phyloP scores from a whole-genome alignment of 768 basidiomycete genomes.

The Rhodotorula babjevae region DNA sequence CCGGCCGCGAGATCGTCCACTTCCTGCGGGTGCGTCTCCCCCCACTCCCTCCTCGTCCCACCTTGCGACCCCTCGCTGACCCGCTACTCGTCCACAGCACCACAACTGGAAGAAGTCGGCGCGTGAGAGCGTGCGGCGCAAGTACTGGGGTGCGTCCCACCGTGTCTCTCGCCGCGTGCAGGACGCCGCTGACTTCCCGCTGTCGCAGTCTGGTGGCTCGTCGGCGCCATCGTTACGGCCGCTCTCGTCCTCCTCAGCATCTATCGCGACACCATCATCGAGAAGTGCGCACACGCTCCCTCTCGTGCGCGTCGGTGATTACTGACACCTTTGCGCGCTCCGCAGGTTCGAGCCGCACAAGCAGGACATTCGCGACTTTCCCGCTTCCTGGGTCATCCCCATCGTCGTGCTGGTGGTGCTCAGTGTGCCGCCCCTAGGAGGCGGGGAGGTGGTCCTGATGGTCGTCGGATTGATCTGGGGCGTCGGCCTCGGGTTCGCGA shows the following conservation, averaged over 20 bases:
- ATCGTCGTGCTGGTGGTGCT: constrained; percentile 30
- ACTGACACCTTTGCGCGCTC: not conserved
- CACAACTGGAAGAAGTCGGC: constrained; percentile 28
- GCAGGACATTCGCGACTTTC: constrained; percentile 17
- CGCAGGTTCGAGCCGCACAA: constrained; percentile 32
- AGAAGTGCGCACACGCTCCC: not conserved
- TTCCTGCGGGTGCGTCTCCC: not conserved
- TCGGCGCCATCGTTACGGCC: constrained; percentile 2
- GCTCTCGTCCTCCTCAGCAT: constrained; percentile 12
- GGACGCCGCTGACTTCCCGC: not conserved
- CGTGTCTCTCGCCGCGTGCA: not conserved
- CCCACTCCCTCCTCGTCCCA: no score
- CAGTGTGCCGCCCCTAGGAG: constrained; percentile 26
- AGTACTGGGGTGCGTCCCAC: constrained; percentile 27
- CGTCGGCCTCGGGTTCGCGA: constrained; percentile 28
- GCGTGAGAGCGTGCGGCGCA: not conserved
- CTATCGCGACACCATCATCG: constrained; percentile 31
- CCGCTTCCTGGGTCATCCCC: constrained; percentile 29
- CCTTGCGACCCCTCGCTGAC: no score
- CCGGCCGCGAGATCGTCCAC: constrained; percentile 8
- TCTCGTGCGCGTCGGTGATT: not conserved
- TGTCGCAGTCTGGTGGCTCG: constrained; percentile 21
- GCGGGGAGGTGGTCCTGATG: constrained; percentile 27
- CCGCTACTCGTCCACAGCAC: not conserved
- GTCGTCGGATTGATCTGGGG: constrained; percentile 36